phyloP scores from a whole-genome alignment of 2,329 filamentous ascomycete genomes.

The Neonectria punicea region DNA sequence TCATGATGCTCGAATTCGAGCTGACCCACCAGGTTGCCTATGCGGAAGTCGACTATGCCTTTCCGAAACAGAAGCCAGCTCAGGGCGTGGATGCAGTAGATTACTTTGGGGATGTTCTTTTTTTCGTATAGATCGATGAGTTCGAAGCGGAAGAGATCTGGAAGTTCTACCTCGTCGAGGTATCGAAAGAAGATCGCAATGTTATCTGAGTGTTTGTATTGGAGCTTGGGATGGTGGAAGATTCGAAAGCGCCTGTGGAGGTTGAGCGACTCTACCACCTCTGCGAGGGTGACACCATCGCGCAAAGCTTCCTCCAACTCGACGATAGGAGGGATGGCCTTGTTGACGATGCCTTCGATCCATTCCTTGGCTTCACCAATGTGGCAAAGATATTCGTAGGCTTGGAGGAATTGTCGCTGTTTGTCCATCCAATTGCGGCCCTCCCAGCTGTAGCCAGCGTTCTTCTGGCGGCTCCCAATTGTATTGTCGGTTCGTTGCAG shows the following conservation, averaged over 20 bases:
- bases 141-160: slow-evolving; percentile 96
- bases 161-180: slow-evolving; percentile 88
- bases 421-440: slow-evolving; percentile 98
- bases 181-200: slow-evolving; percentile 97
- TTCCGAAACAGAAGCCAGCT: slow-evolving; percentile 98
- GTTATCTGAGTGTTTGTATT: slow-evolving; percentile 97
- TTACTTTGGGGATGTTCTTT: slow-evolving; percentile 99
- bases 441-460: slow-evolving; percentile 75
- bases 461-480: slow-evolving; percentile 58
- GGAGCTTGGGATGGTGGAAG: slow-evolving; percentile 84
- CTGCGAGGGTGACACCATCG: slow-evolving; percentile 92
- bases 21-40: slow-evolving; percentile 95
- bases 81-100: slow-evolving; percentile 96
- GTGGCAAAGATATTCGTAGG: slow-evolving; percentile 98
- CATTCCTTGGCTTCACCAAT: slow-evolving; percentile 99
- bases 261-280: slow-evolving; percentile 90
- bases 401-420: slow-evolving; percentile 93
- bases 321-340: slow-evolving; percentile 89
- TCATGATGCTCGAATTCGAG: slow-evolving; percentile 98
- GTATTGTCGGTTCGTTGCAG: slow-evolving; percentile 77
- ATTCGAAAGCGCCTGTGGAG: slow-evolving; percentile 82
- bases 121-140: slow-evolving; percentile 98
- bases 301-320: slow-evolving; percentile 92
- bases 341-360: slow-evolving; percentile 92
- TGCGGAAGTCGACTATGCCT: slow-evolving; percentile 93